Conservation (phyloP, 768 basidiomycete genomes). For the Kondoa malvinella region DNA sequence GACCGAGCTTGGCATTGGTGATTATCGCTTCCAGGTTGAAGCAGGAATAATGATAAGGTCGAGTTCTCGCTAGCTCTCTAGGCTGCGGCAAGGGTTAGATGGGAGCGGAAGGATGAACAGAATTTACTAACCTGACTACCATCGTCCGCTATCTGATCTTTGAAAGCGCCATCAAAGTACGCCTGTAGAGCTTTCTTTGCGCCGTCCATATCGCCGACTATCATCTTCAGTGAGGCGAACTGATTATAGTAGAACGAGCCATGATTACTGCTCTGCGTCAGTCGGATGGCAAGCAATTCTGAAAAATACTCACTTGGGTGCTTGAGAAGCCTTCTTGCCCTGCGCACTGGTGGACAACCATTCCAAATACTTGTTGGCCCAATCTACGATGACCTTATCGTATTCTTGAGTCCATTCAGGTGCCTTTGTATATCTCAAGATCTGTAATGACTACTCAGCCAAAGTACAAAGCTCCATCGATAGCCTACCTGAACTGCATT, state of each 20-base stretch:
- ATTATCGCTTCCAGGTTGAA: conserved; percentile 57
- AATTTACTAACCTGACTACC: conserved; percentile 29
- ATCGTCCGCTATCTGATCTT: conserved; percentile 40
- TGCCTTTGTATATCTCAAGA: conserved; percentile 38
- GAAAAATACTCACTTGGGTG: conserved; percentile 39
- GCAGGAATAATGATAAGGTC: conserved; percentile 50
- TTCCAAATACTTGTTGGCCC: conserved; percentile 36
- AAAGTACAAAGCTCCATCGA: too few species aligned
- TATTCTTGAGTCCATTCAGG: conserved; percentile 43
- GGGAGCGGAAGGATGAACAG: neutral
- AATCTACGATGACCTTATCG: conserved; percentile 37
- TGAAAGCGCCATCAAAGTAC: conserved; percentile 42
- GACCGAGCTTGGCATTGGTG: conserved; percentile 43
- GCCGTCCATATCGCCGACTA: conserved; percentile 40
- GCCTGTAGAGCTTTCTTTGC: conserved; percentile 38
- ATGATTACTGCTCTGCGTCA: conserved; percentile 53
- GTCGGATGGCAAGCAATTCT: neutral
- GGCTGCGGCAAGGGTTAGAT: conserved; percentile 38
- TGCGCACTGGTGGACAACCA: conserved; percentile 43
- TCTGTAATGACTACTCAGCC: too few species aligned
- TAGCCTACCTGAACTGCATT: too few species aligned
- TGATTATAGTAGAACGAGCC: conserved; percentile 51
- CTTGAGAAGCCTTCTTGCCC: conserved; percentile 35
- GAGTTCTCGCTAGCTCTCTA: conserved; percentile 44
- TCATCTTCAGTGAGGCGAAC: conserved; percentile 42